Percentiles rank a stretch among this genome's conserved stretches.
Conservation (phyloP, 371 early-diverging fungal genomes). For the Lichtheimia ornata region DNA sequence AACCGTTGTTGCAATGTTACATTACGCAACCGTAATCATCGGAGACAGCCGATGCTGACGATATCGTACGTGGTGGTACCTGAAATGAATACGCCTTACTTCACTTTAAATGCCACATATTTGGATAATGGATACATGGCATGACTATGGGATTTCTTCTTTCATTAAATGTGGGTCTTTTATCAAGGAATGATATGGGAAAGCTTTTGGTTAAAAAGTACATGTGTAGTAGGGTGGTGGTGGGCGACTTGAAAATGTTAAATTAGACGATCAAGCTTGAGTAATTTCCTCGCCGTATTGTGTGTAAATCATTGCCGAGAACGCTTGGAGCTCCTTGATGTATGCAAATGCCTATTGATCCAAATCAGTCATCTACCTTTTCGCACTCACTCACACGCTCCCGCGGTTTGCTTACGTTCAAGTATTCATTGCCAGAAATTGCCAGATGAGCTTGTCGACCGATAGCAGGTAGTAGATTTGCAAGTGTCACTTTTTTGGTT, state of each 20-base stretch:
- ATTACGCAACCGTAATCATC: too few relatives aligned
- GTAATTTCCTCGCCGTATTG: constrained; percentile 53
- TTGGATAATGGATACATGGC: too few relatives aligned
- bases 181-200: neutral
- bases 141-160: too few relatives aligned
- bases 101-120: too few relatives aligned
- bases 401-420: constrained; percentile 58
- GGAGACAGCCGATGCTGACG: too few relatives aligned
- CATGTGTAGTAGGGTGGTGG: too few relatives aligned
- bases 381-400: neutral
- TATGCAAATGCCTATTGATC: constrained; percentile 56
- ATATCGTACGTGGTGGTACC: too few relatives aligned
- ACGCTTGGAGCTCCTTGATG: constrained; percentile 72
- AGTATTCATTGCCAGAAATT: constrained; percentile 82
- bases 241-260: too few relatives aligned
- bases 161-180: too few relatives aligned
- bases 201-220: neutral
- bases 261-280: constrained; percentile 3
- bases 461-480: constrained; percentile 75
- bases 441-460: constrained; percentile 78
- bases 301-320: constrained; percentile 75
- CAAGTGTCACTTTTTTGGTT: constrained; percentile 66
- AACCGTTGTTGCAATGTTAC: too few relatives aligned
- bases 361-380: neutral
- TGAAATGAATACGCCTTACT: too few relatives aligned